Evolutionary conservation across 768 basidiomycete species (phyloP), one percentile per base, ranked within the genome.

Genomic region (Paxillus rubicundulus): DNA sequence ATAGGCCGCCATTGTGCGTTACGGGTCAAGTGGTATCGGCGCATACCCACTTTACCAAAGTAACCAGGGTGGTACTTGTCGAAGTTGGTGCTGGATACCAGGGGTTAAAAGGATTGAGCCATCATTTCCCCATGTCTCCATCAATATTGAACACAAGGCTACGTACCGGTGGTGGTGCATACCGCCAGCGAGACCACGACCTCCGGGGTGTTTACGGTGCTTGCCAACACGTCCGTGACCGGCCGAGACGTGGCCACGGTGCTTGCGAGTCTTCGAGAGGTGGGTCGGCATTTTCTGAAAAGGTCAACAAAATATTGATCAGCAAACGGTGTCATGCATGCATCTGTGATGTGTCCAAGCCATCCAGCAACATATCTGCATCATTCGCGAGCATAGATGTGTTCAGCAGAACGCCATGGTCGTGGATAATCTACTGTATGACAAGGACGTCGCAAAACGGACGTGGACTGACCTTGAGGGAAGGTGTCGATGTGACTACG

Each of bases 11-110:
- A 97, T 75, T 85, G 80, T 62, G 80, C 74, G 74, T 97, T 97
- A 74, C 86, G 87, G 50, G 90, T 93, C 58, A 93, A 75, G 73
- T 99, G 97, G 90, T 89, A 99, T 75, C 87, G 87, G 71, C 97
- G 86, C 96, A 99, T 99, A 92, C 97, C 97, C 72, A 96, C 92
- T 79, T 98, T 98, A 81, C 95, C 95, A 74, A 96, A 98, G 92
- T 98, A 98, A 90, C 95, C 95, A 73, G 94, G 94, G 78, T 98
- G 95, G 88, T 93, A 98, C 78, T 96, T 96, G 77, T 96, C 94
- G 70, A 96, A 91, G 80, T 98, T 97, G 69, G 89, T 95, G 56
- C 94, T 92, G 57, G 17, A 50, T 38, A 33, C 52, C 49, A 43
- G n/a, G 27, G 46, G 47, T 12, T 39, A 21, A 30, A 9, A 12